Evolutionary conservation across 2,329 filamentous ascomycete species (phyloP).

Genomic region (Endothia cerciana): DNA sequence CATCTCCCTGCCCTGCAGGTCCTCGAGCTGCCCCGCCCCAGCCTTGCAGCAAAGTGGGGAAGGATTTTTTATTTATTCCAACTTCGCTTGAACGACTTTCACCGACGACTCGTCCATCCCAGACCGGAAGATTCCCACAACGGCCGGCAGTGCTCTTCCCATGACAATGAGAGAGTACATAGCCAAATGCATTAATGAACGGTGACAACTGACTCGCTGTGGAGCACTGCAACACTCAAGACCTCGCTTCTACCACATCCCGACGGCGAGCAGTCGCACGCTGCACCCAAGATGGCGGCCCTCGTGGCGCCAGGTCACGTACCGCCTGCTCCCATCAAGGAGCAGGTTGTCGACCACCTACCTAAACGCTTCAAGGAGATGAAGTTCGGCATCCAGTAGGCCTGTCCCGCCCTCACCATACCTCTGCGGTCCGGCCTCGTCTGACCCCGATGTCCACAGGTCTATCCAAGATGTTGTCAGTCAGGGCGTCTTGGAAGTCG

Average conservation of each 20-base stretch:
- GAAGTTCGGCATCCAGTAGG: constrained; percentile 90
- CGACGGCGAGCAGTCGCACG: constrained; percentile 3
- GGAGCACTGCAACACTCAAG: background rate
- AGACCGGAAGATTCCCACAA: background rate
- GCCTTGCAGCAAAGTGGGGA: constrained; percentile 11
- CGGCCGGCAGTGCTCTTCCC: background rate
- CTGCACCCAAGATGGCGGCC: constrained; percentile 29
- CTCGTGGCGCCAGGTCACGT: constrained; percentile 33
- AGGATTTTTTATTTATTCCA: too few relatives aligned
- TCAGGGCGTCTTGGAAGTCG: constrained; percentile 92
- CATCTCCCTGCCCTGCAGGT: constrained; percentile 3
- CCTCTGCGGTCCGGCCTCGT: constrained; percentile 4
- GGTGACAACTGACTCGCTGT: constrained; percentile 11
- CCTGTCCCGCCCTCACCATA: constrained; percentile 1
- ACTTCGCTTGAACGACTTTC: too few relatives aligned
- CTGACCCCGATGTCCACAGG: constrained; percentile 45
- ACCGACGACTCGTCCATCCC: background rate
- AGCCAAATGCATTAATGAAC: background rate
- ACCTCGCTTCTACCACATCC: too few relatives aligned
- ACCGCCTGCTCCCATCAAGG: constrained; percentile 61
- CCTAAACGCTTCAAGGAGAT: constrained; percentile 92
- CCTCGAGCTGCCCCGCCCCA: constrained; percentile 9
- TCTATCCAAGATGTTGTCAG: constrained; percentile 94
- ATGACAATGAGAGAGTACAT: constrained; percentile 21
- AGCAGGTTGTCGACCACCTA: constrained; percentile 85